A percentile compares a stretch with the other conserved stretches of the same genome.
These are phyloP conservation scores for Fusarium sp. DNA, from an alignment of 2,329 filamentous ascomycete genomes.

Conservation along the genomic window DNA sequence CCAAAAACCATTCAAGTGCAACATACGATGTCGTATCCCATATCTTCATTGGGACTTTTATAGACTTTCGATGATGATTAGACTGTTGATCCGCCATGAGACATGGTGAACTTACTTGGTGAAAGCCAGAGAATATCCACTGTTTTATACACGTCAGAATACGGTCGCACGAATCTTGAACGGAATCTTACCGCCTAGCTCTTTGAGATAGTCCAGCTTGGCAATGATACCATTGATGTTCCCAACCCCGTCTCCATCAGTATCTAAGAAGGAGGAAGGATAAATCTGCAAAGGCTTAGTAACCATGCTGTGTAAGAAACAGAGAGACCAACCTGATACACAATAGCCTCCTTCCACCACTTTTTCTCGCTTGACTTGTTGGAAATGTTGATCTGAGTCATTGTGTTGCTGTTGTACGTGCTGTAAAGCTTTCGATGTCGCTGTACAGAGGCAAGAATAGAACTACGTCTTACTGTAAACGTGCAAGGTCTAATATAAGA, in stretches of 20 bases:
- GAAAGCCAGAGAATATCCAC: constrained; percentile 10
- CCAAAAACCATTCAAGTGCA: rapidly evolving
- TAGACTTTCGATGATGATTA: constrained; percentile 8
- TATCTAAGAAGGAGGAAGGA: constrained; percentile 65
- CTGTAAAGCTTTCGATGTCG: background rate
- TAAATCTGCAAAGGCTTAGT: constrained; percentile 57
- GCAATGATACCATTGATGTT: constrained; percentile 64
- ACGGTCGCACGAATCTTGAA: rapidly evolving
- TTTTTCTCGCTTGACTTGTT: background rate
- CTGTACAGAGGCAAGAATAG: too few species aligned
- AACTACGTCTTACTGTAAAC: background rate
- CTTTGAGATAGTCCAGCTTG: constrained; percentile 59
- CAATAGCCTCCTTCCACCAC: constrained; percentile 6
- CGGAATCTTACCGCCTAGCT: constrained; percentile 18
- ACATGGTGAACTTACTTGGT: background rate
- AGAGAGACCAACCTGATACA: background rate
- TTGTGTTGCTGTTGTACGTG: background rate
- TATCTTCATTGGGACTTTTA: constrained; percentile 38
- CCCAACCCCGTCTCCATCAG: constrained; percentile 63
- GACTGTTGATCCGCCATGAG: rapidly evolving
- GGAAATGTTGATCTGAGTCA: background rate
- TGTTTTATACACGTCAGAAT: background rate
- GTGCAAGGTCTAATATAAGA: background rate
- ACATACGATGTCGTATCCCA: constrained; percentile 39
- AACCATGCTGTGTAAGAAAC: rapidly evolving